Base-by-base conservation (phyloP, 768 basidiomycete genomes). In the Xerocomellus intermedius region DNA sequence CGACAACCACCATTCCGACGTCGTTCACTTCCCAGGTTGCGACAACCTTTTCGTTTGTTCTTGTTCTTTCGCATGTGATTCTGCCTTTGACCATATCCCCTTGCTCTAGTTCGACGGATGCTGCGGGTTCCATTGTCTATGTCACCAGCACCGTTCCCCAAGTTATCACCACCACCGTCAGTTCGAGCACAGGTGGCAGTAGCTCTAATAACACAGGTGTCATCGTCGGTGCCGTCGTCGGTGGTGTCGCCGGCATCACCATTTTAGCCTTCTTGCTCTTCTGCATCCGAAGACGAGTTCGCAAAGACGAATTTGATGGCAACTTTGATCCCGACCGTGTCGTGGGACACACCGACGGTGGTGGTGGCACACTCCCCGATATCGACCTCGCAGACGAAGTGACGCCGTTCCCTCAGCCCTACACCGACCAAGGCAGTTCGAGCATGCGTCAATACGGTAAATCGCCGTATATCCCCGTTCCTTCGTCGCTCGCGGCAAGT, bases 191-290 rank as follows among this genome's bases (percentile, higher is more conserved):
- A 2, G 1, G 12, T 13, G 32, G 33, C 19, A 36, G 36, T 35
- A 28, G 22, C 26, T 61, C 67, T 4, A 37, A n/a, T n/a, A 52
- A 62, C 41, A 73, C 71, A 1, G 78, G 73, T 28, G 70, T 79
- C 4, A 82, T 83, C 53, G 75, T 81, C 5, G 82, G 82, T 17
- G 75, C 77, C 3, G 77, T 82, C n/a, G 81, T 82, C 10, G 81
- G 80, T 52, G 82, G 80, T 2, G 52, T 75, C 4, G 70, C 58
- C 1, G 56, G 64, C 3, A 36, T 80, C 22, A 35, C 56, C 14
- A 2, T 70, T 10, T 1, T 77, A 19, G 57, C 57, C 4, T 22
- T 73, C 54, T 32, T 75, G 16, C 10, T 73, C 47, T 65, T 71
- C 50, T 72, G 68, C 42, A 48, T 74, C 41, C 66, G 69, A 8